Percentiles rank a stretch among this genome's conserved stretches.
phyloP scores from a whole-genome alignment of 768 basidiomycete species.

The Hysterangium stoloniferum region DNA sequence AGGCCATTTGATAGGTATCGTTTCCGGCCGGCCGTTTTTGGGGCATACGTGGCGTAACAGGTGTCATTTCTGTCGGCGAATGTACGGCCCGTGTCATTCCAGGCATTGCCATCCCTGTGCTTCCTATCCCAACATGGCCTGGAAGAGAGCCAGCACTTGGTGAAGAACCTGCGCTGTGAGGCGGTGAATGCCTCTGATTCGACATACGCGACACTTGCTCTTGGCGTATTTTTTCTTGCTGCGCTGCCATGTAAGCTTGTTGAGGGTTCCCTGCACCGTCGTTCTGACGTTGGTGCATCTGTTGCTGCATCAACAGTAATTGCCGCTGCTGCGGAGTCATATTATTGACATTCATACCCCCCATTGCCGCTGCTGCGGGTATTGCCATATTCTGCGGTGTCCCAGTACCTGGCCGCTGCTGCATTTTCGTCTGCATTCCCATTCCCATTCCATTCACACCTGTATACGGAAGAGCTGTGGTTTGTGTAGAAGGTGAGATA shows the following conservation, averaged over 20 bases:
- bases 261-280: background rate
- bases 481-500: background rate
- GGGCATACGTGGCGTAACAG: slow-evolving; percentile 45
- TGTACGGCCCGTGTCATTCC: slow-evolving; percentile 43
- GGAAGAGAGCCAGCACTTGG: background rate
- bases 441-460: background rate
- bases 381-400: background rate
- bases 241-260: slow-evolving; percentile 21
- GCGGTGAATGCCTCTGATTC: slow-evolving; percentile 28
- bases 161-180: slow-evolving; percentile 36
- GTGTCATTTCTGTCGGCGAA: slow-evolving; percentile 61
- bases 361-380: slow-evolving; percentile 16
- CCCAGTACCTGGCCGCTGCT: background rate
- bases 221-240: slow-evolving; percentile 21
- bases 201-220: slow-evolving; percentile 29
- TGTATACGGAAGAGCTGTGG: background rate
- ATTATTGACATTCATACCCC: slow-evolving; percentile 22
- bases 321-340: slow-evolving; percentile 39
- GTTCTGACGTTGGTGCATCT: slow-evolving; percentile 14
- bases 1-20: slow-evolving; percentile 17
- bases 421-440: background rate
- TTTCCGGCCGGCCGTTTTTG: slow-evolving; percentile 24
- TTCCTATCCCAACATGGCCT: slow-evolving; percentile 31
- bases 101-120: slow-evolving; percentile 6
- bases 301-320: slow-evolving; percentile 34